Evolutionary conservation across 768 basidiomycete genomes (phyloP).

Genomic region (Tubosaeta sp.): DNA sequence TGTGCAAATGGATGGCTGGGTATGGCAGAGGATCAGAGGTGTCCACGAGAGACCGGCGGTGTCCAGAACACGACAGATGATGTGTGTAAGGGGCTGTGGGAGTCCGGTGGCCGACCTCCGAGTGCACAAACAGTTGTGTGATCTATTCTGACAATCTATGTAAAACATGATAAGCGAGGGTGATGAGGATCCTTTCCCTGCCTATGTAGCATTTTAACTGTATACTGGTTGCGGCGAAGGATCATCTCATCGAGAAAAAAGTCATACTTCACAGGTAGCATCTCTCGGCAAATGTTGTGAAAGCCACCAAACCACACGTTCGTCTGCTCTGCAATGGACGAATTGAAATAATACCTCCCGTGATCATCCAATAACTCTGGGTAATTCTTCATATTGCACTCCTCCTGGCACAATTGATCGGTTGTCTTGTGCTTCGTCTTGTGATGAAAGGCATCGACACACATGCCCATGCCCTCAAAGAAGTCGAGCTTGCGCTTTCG

Average conservation of each 20-base stretch:
- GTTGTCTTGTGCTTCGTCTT: neutral
- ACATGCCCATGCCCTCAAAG: neutral
- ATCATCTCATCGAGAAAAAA: neutral
- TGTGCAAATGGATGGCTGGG: too few relatives aligned
- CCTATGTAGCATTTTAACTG: neutral
- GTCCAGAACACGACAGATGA: too few relatives aligned
- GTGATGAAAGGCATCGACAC: neutral
- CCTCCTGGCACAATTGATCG: neutral
- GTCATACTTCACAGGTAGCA: neutral
- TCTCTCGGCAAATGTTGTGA: neutral
- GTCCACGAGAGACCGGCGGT: too few relatives aligned
- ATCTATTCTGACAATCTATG: too few relatives aligned
- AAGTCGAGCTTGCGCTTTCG: neutral
- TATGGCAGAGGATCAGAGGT: too few relatives aligned
- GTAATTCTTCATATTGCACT: neutral
- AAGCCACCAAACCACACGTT: neutral
- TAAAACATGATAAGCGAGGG: too few relatives aligned
- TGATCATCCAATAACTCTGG: neutral
- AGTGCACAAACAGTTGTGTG: too few relatives aligned
- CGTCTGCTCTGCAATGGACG: neutral
- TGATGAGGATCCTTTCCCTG: too few relatives aligned
- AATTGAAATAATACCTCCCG: neutral
- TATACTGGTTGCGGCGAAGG: neutral
- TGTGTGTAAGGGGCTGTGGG: too few relatives aligned
- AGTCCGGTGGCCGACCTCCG: too few relatives aligned